Percentiles rank a stretch among this genome's conserved stretches.
Conservation (phyloP, 2,329 filamentous ascomycete species). For the Thermoascus crustaceus region DNA sequence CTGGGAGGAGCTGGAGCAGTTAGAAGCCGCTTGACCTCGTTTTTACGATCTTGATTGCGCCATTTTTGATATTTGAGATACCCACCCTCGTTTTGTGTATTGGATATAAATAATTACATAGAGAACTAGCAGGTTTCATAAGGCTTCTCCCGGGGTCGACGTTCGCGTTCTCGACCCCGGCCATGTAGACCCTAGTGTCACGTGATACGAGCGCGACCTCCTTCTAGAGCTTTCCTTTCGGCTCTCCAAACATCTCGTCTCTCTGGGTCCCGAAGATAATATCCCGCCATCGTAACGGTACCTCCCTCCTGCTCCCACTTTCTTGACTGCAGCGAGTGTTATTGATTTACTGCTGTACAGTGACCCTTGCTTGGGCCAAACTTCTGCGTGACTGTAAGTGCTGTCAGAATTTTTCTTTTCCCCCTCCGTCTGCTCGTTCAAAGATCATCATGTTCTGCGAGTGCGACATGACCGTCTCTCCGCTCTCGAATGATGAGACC, state of each 20-base stretch:
- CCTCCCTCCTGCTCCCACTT: slow-evolving; percentile 7
- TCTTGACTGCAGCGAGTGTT: slow-evolving; percentile 10
- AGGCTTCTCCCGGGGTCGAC: too few relatives aligned
- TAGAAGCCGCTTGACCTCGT: slow-evolving; percentile 18
- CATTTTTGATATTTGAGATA: slow-evolving; percentile 4
- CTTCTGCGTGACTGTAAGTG: slow-evolving; percentile 15
- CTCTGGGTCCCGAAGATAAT: slow-evolving; percentile 1
- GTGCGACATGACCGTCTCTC: too few relatives aligned
- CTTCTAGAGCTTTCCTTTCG: slow-evolving; percentile 35
- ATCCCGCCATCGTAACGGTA: slow-evolving; percentile 9
- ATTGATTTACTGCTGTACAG: slow-evolving; percentile 17
- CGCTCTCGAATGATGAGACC: slow-evolving; percentile 50
- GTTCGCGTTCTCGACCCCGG: neutral
- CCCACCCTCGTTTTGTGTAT: slow-evolving; percentile 3
- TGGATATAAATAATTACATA: neutral
- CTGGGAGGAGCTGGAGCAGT: slow-evolving; percentile 70
- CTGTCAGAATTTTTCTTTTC: neutral
- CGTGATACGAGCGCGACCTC: slow-evolving; percentile 14
- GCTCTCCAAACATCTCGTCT: slow-evolving; percentile 7
- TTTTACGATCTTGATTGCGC: slow-evolving; percentile 4
- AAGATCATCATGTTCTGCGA: slow-evolving; percentile 1
- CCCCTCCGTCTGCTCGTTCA: slow-evolving; percentile 2
- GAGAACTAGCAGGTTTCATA: too few relatives aligned
- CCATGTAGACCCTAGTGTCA: neutral
- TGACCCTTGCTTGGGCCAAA: slow-evolving; percentile 7